phyloP scores from a whole-genome alignment of 768 basidiomycete species.

The Tricholoma furcatifolium region DNA sequence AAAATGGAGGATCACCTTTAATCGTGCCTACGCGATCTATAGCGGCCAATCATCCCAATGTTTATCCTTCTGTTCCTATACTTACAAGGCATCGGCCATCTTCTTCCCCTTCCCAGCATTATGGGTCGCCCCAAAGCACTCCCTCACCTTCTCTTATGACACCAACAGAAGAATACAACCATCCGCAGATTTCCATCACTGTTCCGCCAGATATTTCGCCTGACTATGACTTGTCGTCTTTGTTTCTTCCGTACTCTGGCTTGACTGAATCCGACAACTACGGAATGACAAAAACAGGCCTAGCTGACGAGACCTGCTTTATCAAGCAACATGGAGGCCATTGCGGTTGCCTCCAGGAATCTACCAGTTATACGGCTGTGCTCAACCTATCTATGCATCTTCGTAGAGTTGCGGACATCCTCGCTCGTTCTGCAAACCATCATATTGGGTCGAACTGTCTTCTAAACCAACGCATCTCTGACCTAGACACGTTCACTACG shows the following conservation, averaged over 20 bases:
- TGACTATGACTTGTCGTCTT: conserved; percentile 42
- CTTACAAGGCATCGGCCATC: conserved; percentile 22
- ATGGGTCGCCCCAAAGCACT: conserved; percentile 32
- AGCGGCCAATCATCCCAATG: conserved; percentile 15
- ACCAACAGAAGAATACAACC: conserved; percentile 43
- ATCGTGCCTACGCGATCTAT: conserved; percentile 15
- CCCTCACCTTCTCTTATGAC: conserved; percentile 42
- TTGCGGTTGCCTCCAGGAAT: conserved; percentile 60
- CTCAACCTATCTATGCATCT: conserved; percentile 67
- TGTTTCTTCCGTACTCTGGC: conserved; percentile 36
- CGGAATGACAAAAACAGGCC: conserved; percentile 14
- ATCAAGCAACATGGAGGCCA: conserved; percentile 34
- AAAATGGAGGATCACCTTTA: conserved; percentile 22
- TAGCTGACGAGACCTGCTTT: conserved; percentile 23
- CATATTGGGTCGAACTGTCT: conserved; percentile 35
- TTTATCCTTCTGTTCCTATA: conserved; percentile 18
- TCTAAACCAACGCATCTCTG: conserved; percentile 44
- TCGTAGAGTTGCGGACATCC: conserved; percentile 54
- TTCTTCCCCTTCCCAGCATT: conserved; percentile 27
- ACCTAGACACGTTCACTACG: conserved; percentile 55
- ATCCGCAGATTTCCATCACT: conserved; percentile 28
- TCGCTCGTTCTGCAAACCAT: conserved; percentile 45
- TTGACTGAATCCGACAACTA: conserved; percentile 26
- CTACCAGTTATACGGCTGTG: conserved; percentile 52
- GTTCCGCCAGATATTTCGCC: conserved; percentile 23